Evolutionary conservation across 2,329 filamentous ascomycete genomes (phyloP), one percentile per base, ranked within the genome.

Genomic region (Aureobasidium sp.): DNA sequence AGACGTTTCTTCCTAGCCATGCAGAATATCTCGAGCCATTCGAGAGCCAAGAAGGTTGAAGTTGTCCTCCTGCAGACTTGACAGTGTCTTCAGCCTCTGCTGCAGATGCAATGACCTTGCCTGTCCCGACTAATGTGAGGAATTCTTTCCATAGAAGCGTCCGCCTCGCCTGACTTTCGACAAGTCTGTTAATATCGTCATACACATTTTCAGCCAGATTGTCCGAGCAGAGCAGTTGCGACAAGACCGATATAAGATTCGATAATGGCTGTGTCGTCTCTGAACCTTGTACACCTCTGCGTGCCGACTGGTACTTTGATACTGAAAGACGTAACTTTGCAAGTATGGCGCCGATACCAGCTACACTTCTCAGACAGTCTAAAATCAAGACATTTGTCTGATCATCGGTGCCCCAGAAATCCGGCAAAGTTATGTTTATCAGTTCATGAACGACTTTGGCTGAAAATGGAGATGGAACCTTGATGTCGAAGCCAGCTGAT

Each of bases 361-460:
- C 81, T 17, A 94, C 79, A 70, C 86, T 96, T 62, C 81, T 81
- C 5, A 99, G 76, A 69, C 86, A 90, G 63, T 75, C 73, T 1
- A 89, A 67, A 17, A 97, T 75, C 2, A 82, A 73, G 44, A 75
- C 72, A 1, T 79, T 67, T 43, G 82, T 63, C 27, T 62, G 44
- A 20, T 70, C 64, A n/a, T 93, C 70, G 9, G 84, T 69, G 3
- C 79, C 71, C 93, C 94, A 97, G 74, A 93, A 96, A 70, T 92
- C 89, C 1, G 90, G 89, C 8, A 91, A 78, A 29, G 89, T 92
- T 36, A 86, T 84, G 17, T 83, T 86, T 63, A 95, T 85, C 39
- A 99, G 76, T 3, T 84, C 77, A 70, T 92, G 87, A 59, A 93
- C 79, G 36, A 97, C 84, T 68, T 92, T 89, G 24, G 90, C 86